A percentile compares a stretch with the other conserved stretches of the same genome.
These are phyloP conservation scores for Gaultheria prostrata DNA, from an alignment of 148 eudicot species.

Conservation along the genomic window DNA sequence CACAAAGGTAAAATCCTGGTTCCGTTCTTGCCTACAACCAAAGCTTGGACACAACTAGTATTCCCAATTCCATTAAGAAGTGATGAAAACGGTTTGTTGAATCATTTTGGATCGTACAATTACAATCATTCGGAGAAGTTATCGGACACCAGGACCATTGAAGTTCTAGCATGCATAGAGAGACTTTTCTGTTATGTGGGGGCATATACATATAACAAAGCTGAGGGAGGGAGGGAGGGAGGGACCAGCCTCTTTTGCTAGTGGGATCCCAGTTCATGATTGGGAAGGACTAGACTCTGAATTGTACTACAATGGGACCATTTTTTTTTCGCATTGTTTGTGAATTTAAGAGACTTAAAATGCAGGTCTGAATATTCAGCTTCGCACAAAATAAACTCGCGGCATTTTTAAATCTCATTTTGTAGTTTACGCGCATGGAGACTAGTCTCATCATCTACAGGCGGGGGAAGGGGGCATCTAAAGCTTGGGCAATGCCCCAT, in stretches of 20 bases:
- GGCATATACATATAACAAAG: background rate
- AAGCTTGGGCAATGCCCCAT: too few relatives aligned
- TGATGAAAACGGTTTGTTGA: background rate
- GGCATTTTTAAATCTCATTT: background rate
- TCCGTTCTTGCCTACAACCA: too few relatives aligned
- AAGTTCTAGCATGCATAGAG: background rate
- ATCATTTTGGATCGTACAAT: background rate
- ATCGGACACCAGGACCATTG: conserved; percentile 1
- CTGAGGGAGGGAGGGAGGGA: background rate
- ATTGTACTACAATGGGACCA: background rate
- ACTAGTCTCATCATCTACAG: too few relatives aligned
- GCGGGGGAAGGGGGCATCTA: too few relatives aligned
- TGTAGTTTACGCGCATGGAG: background rate
- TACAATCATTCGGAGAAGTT: background rate
- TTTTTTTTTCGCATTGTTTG: background rate
- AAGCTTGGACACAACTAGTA: too few relatives aligned
- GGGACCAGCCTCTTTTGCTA: conserved; percentile 1
- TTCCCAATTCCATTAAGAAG: background rate
- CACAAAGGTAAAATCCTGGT: too few relatives aligned
- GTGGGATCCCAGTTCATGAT: background rate
- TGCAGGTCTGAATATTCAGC: background rate
- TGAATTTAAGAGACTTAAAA: background rate
- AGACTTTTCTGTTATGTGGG: background rate
- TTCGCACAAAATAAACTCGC: background rate
- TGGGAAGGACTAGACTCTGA: background rate